Percentiles rank a stretch among this genome's conserved stretches.
phyloP scores from a whole-genome alignment of 2,329 filamentous ascomycete genomes.

The Epichloe coenophiala region DNA sequence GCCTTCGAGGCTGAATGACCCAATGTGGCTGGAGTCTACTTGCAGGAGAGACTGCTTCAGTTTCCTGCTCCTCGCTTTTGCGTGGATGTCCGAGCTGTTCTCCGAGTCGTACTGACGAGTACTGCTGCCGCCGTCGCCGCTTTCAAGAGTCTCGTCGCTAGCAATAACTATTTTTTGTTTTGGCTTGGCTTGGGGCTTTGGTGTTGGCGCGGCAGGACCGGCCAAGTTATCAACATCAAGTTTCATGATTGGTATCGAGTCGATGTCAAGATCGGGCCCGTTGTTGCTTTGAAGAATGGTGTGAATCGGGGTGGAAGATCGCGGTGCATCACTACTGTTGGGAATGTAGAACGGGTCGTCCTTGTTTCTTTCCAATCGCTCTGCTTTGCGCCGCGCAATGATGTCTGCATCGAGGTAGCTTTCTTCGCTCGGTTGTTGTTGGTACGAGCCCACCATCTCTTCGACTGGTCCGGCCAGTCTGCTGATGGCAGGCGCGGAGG shows the following conservation, averaged over 20 bases:
- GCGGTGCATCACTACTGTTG: constrained; percentile 34
- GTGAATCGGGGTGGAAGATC: constrained; percentile 63
- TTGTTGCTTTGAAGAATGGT: constrained; percentile 61
- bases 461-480: constrained; percentile 38
- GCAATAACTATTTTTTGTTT: constrained; percentile 52
- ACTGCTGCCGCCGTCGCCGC: constrained; percentile 32
- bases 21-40: constrained; percentile 76
- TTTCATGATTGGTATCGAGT: constrained; percentile 92
- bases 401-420: constrained; percentile 61
- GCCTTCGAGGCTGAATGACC: constrained; percentile 52
- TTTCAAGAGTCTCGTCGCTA: constrained; percentile 58
- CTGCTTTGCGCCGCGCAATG: constrained; percentile 57
- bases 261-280: constrained; percentile 71
- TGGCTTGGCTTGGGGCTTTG: constrained; percentile 26
- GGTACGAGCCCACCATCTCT: constrained; percentile 39
- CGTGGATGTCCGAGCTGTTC: constrained; percentile 30
- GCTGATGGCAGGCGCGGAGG: constrained; percentile 38
- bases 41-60: constrained; percentile 56
- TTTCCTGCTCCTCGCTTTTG: constrained; percentile 35
- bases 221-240: constrained; percentile 55
- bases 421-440: constrained; percentile 48
- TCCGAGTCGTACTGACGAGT: constrained; percentile 39
- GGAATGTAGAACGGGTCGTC: constrained; percentile 94
- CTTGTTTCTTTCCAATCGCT: constrained; percentile 67
- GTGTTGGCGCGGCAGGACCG: constrained; percentile 17